Evolutionary conservation across 768 basidiomycete genomes (phyloP).

Genomic region (Leucosporidium scottii): DNA sequence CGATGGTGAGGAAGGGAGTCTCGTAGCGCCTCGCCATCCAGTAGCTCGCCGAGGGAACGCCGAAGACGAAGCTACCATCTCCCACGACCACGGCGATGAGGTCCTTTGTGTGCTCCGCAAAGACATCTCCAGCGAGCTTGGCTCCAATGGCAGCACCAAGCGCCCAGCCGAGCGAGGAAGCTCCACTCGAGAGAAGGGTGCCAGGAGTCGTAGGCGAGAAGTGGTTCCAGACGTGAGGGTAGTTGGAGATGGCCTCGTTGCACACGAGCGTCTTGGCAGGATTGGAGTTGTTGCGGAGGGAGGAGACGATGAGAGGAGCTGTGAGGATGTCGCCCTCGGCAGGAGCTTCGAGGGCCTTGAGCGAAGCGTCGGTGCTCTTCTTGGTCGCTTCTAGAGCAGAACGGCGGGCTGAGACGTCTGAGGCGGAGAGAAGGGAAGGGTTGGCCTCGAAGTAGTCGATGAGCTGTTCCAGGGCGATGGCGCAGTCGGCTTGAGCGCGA

Average conservation of each 20-base stretch:
- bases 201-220: background rate
- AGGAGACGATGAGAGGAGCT: conserved; percentile 50
- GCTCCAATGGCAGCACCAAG: conserved; percentile 61
- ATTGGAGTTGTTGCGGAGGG: conserved; percentile 47
- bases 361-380: conserved; percentile 25
- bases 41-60: conserved; percentile 58
- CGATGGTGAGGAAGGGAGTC: conserved; percentile 62
- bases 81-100: conserved; percentile 58
- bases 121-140: conserved; percentile 46
- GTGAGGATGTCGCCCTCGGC: conserved; percentile 39
- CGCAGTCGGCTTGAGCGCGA: conserved; percentile 55
- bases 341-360: conserved; percentile 32
- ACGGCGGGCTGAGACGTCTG: conserved; percentile 1
- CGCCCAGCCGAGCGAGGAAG: conserved; percentile 62
- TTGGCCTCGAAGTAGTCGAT: conserved; percentile 36
- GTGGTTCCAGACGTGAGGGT: conserved; percentile 48
- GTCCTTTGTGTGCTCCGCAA: conserved; percentile 44
- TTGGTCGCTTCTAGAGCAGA: conserved; percentile 2
- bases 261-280: conserved; percentile 50
- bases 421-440: background rate
- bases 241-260: conserved; percentile 61
- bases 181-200: conserved; percentile 51
- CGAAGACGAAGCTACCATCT: conserved; percentile 63
- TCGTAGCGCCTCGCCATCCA: conserved; percentile 68
- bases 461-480: conserved; percentile 52